Evolutionary conservation across 2,329 filamentous ascomycete genomes (phyloP).

Genomic region (Cryoendolithus antarcticus): DNA sequence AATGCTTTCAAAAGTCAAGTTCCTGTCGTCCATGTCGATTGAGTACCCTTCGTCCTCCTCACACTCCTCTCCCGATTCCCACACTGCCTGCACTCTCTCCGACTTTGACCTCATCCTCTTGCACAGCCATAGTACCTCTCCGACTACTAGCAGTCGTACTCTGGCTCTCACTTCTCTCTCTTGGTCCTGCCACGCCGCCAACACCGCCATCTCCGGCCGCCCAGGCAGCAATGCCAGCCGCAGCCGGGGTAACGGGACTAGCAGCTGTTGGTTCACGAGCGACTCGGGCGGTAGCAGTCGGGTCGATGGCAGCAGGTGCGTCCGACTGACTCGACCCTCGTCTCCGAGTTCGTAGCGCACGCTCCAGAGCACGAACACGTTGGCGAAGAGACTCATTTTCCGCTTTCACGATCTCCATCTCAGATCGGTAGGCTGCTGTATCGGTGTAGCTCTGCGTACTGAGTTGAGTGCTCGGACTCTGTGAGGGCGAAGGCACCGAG

Average conservation of each 20-base stretch:
- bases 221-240: constrained; percentile 18
- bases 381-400: constrained; percentile 37
- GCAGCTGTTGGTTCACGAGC: neutral
- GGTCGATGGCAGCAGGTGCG: constrained; percentile 2
- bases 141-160: constrained; percentile 24
- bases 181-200: constrained; percentile 21
- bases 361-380: constrained; percentile 36
- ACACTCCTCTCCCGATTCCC: constrained; percentile 9
- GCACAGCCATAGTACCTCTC: constrained; percentile 10
- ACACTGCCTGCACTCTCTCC: constrained; percentile 25
- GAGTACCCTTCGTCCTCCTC: no score
- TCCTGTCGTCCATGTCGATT: no score
- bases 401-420: constrained; percentile 37
- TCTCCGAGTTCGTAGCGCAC: constrained; percentile 25
- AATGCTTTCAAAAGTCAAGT: no score
- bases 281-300: neutral
- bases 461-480: constrained; percentile 10
- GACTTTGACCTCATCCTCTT: constrained; percentile 23
- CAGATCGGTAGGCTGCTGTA: constrained; percentile 30
- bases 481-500: constrained; percentile 11
- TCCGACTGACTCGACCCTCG: constrained; percentile 22
- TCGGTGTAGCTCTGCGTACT: constrained; percentile 25
- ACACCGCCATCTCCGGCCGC: constrained; percentile 17
- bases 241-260: constrained; percentile 2
- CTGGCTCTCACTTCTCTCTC: constrained; percentile 26